Conservation (phyloP, 768 basidiomycete genomes). For the Mycena metata region DNA sequence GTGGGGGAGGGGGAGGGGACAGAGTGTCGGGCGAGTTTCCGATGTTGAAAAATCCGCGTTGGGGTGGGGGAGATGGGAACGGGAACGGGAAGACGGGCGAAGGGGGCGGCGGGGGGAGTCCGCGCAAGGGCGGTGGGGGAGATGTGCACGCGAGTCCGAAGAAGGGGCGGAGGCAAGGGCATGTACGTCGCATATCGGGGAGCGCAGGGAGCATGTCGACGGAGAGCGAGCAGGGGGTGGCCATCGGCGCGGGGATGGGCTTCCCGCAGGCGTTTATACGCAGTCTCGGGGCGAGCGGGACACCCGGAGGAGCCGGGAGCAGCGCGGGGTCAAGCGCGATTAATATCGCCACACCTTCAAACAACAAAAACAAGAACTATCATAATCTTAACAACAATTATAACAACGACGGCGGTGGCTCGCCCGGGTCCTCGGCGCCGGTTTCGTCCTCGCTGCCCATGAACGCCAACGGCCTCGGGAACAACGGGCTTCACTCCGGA, state of each 20-base stretch:
- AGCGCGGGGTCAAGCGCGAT: slow-evolving; percentile 19
- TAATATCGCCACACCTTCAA: slow-evolving; percentile 12
- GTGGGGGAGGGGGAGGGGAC: no score
- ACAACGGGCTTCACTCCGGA: background rate
- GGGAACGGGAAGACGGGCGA: background rate
- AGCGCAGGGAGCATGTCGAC: slow-evolving; percentile 49
- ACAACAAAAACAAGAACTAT: no score
- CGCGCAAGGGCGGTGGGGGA: slow-evolving; percentile 1
- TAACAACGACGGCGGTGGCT: background rate
- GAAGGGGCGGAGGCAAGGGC: slow-evolving; percentile 39
- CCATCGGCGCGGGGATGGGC: slow-evolving; percentile 42
- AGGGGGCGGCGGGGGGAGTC: background rate
- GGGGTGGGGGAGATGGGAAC: background rate
- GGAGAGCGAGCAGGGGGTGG: slow-evolving; percentile 45
- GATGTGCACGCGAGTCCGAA: no score
- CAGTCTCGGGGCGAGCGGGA: slow-evolving; percentile 35
- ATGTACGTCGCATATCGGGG: slow-evolving; percentile 48
- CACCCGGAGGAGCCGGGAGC: no score
- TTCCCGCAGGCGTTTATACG: slow-evolving; percentile 44
- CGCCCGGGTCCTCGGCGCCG: slow-evolving; percentile 36
- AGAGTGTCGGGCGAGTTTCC: slow-evolving; percentile 14
- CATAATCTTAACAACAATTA: no score
- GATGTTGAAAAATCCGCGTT: slow-evolving; percentile 17
- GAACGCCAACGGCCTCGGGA: slow-evolving; percentile 19
- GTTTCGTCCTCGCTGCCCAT: slow-evolving; percentile 37